Conservation (phyloP, 2,329 filamentous ascomycete species). For the Cytospora leucostoma region DNA sequence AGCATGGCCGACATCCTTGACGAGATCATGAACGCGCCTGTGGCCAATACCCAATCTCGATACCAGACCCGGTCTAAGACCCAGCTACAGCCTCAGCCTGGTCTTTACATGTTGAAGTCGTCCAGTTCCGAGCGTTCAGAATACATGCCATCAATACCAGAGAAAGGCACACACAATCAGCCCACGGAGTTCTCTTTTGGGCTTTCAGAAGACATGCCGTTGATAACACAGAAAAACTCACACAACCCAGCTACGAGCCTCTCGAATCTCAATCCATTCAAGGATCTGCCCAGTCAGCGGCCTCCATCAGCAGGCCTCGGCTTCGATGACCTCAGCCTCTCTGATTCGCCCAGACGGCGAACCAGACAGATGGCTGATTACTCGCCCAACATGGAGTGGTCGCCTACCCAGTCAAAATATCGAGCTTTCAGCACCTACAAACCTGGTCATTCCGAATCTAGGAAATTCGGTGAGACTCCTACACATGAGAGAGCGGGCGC, state of each 20-base stretch:
- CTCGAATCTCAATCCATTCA: constrained; percentile 20
- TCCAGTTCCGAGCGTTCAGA: constrained; percentile 28
- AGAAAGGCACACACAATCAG: constrained; percentile 16
- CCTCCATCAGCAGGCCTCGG: constrained; percentile 24
- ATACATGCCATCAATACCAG: neutral
- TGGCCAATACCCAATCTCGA: constrained; percentile 19
- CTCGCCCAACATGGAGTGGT: constrained; percentile 73
- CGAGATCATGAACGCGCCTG: constrained; percentile 42
- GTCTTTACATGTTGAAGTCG: constrained; percentile 31
- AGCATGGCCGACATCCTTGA: constrained; percentile 51
- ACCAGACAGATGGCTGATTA: constrained; percentile 36
- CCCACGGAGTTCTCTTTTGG: neutral
- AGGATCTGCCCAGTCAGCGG: constrained; percentile 5
- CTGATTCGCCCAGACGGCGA: constrained; percentile 21
- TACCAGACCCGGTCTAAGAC: neutral
- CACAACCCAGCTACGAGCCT: constrained; percentile 11
- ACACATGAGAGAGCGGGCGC: constrained; percentile 49
- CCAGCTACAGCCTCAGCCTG: constrained; percentile 24
- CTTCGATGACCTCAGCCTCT: constrained; percentile 30
- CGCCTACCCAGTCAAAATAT: constrained; percentile 59
- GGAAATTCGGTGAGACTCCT: constrained; percentile 49
- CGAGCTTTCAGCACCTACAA: constrained; percentile 55
- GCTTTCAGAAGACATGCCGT: constrained; percentile 28
- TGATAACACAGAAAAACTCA: constrained; percentile 1
- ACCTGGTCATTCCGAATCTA: constrained; percentile 42